Percentiles rank a stretch among this genome's conserved stretches.
Evolutionary conservation across 2,329 filamentous ascomycete genomes (phyloP).

Genomic region (Fusarium redolens): DNA sequence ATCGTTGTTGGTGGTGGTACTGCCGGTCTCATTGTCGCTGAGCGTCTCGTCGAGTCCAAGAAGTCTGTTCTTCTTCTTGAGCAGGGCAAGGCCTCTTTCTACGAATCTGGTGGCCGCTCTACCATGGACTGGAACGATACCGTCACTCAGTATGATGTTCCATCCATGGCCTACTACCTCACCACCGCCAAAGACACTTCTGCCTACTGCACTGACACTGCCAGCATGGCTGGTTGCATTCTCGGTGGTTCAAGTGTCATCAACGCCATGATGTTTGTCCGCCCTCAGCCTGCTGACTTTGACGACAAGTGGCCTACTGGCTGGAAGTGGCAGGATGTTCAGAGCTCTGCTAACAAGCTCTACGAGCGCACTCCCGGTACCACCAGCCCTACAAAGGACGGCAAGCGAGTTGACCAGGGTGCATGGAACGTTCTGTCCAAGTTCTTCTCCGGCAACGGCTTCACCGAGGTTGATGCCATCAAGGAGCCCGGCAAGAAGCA

Average conservation of each 20-base stretch:
- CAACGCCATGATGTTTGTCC: slow-evolving; percentile 77
- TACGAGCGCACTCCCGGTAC: slow-evolving; percentile 79
- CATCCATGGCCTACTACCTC: slow-evolving; percentile 77
- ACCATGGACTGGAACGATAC: slow-evolving; percentile 72
- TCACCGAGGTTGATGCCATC: slow-evolving; percentile 72
- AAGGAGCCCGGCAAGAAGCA: slow-evolving; percentile 72
- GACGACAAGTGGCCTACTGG: slow-evolving; percentile 78
- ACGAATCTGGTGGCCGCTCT: slow-evolving; percentile 73
- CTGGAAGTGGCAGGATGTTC: slow-evolving; percentile 71
- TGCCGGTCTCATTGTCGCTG: slow-evolving; percentile 69
- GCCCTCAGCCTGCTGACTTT: slow-evolving; percentile 73
- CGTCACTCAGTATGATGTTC: slow-evolving; percentile 77
- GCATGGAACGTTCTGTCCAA: slow-evolving; percentile 71
- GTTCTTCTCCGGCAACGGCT: slow-evolving; percentile 70
- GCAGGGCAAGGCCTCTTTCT: slow-evolving; percentile 64
- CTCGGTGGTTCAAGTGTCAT: slow-evolving; percentile 75
- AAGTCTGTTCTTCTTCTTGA: slow-evolving; percentile 73
- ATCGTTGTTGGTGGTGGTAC: slow-evolving; percentile 73
- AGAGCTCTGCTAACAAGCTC: slow-evolving; percentile 67
- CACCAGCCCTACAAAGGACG: slow-evolving; percentile 72
- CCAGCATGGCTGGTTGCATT: slow-evolving; percentile 78
- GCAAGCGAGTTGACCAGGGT: slow-evolving; percentile 73
- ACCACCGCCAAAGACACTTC: slow-evolving; percentile 72
- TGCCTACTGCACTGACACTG: slow-evolving; percentile 72
- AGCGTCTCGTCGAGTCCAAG: slow-evolving; percentile 68